Percentiles rank a stretch among this genome's conserved stretches.
phyloP scores from a whole-genome alignment of 1,284 basidiomycete species.

The Boletellus deceptivus region DNA sequence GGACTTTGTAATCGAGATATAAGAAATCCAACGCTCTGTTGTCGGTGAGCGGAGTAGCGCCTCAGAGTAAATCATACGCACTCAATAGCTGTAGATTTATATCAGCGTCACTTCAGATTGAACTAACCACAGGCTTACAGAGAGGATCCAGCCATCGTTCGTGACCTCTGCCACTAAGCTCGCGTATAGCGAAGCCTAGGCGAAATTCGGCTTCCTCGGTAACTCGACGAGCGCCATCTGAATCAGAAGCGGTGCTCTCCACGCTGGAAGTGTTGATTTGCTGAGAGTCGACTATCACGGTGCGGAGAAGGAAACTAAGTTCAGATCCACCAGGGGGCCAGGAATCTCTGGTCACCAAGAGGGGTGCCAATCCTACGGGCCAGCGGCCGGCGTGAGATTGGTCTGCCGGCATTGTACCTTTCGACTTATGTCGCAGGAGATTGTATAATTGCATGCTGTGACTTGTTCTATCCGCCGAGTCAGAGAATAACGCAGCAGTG shows the following conservation, averaged over 20 bases:
- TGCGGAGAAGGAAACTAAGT: slow-evolving; percentile 75
- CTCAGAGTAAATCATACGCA: slow-evolving; percentile 34
- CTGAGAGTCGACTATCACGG: slow-evolving; percentile 76
- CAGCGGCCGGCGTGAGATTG: slow-evolving; percentile 37
- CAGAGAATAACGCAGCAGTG: slow-evolving; percentile 65
- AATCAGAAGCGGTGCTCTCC: slow-evolving; percentile 11
- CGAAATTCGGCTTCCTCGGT: slow-evolving; percentile 70
- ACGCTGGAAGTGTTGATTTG: slow-evolving; percentile 30
- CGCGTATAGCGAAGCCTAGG: slow-evolving; percentile 78
- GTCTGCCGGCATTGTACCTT: slow-evolving; percentile 1
- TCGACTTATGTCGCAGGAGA: slow-evolving; percentile 37
- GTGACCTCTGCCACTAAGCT: slow-evolving; percentile 60
- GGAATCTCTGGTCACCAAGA: slow-evolving; percentile 63
- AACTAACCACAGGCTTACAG: slow-evolving; percentile 45
- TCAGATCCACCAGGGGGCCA: slow-evolving; percentile 88
- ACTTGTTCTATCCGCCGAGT: slow-evolving; percentile 50
- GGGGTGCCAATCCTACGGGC: slow-evolving; percentile 73
- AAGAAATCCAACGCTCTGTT: slow-evolving; percentile 81
- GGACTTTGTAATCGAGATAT: slow-evolving; percentile 83
- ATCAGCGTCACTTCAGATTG: slow-evolving; percentile 10
- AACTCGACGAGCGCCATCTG: slow-evolving; percentile 34
- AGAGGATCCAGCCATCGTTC: slow-evolving; percentile 79
- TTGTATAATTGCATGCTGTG: slow-evolving; percentile 33
- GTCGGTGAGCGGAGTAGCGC: slow-evolving; percentile 49
- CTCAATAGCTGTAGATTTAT: slow-evolving; percentile 23